A percentile compares a stretch with the other conserved stretches of the same genome.
Conservation (phyloP, 495 filamentous ascomycete genomes). For the Tuber indicum region DNA sequence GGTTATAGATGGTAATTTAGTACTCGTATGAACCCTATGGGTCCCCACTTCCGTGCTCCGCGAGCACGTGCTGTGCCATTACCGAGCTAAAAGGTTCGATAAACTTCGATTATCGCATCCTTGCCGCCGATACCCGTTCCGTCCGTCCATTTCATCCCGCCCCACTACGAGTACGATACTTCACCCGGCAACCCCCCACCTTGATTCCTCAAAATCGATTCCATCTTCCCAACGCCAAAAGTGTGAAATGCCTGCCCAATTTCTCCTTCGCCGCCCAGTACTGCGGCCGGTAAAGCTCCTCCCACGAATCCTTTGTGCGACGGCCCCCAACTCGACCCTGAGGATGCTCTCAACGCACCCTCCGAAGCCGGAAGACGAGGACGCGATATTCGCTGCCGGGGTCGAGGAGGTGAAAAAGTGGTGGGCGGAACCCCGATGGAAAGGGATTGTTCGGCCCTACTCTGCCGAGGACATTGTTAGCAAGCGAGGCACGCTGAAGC, state of each 20-base stretch:
- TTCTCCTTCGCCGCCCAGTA: constrained; percentile 18
- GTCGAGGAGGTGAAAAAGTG: constrained; percentile 75
- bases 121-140: background rate
- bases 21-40: background rate
- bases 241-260: background rate
- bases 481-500: constrained; percentile 80
- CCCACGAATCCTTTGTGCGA: constrained; percentile 36
- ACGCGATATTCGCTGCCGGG: constrained; percentile 70
- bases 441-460: constrained; percentile 87
- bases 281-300: constrained; percentile 3
- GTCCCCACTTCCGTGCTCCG: background rate
- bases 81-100: background rate
- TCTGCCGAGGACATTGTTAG: constrained; percentile 82
- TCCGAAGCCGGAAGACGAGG: constrained; percentile 55
- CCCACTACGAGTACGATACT: too few relatives aligned
- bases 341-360: constrained; percentile 6
- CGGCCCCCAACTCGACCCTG: constrained; percentile 7
- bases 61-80: background rate
- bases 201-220: background rate
- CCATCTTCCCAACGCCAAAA: background rate
- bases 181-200: background rate
- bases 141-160: background rate
- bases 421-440: constrained; percentile 77
- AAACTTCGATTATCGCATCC: background rate
- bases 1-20: too few relatives aligned